A percentile compares a stretch with the other conserved stretches of the same genome.
Evolutionary conservation across 108 stramenopile genomes (phyloP).

Genomic region (Cylindrotheca closterium): DNA sequence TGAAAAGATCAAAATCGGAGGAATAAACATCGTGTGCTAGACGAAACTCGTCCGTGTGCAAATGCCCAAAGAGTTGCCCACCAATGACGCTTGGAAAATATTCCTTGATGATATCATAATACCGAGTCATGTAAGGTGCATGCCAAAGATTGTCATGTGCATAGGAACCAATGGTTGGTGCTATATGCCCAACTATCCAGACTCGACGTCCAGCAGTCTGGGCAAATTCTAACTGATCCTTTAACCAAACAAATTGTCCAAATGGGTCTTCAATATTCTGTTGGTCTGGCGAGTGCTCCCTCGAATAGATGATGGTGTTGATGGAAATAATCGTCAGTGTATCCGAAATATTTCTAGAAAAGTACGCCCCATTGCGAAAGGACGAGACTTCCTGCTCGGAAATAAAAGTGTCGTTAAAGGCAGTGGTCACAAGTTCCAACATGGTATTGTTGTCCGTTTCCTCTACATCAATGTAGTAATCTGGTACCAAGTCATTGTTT

Average conservation of each 20-base stretch:
- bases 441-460: constrained; percentile 3
- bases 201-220: constrained; percentile 13
- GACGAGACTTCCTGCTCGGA: constrained; percentile 28
- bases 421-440: constrained; percentile 18
- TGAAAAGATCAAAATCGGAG: too few relatives aligned
- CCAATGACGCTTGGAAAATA: constrained; percentile 13
- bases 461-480: constrained; percentile 61
- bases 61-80: constrained; percentile 70
- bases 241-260: constrained; percentile 63
- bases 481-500: constrained; percentile 75
- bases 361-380: constrained; percentile 62
- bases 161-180: constrained; percentile 61
- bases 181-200: constrained; percentile 61
- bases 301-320: constrained; percentile 64
- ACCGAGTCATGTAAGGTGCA: constrained; percentile 41
- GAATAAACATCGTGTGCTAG: constrained; percentile 14
- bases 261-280: constrained; percentile 51
- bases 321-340: constrained; percentile 47
- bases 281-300: constrained; percentile 31
- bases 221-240: constrained; percentile 32
- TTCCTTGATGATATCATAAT: constrained; percentile 38
- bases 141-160: constrained; percentile 63
- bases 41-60: constrained; percentile 78
- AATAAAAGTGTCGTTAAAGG: constrained; percentile 18
- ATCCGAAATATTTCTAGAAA: constrained; percentile 40